phyloP scores from a whole-genome alignment of 768 basidiomycete genomes.

The Tylopilus intermedius region DNA sequence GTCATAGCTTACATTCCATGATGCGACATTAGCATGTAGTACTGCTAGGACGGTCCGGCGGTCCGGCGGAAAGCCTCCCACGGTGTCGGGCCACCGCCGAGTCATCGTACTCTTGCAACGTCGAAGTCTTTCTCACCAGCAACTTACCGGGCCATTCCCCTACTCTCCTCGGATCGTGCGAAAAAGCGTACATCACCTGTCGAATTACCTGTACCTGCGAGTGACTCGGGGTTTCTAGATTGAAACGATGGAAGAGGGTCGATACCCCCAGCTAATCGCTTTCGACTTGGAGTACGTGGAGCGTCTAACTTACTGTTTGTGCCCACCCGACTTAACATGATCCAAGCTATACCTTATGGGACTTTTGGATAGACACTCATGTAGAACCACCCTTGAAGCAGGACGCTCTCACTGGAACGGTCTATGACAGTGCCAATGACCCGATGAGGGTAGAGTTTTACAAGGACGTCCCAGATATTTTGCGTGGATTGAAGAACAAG shows the following conservation, averaged over 20 bases:
- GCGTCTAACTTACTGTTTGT: slow-evolving; percentile 3
- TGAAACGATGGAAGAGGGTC: slow-evolving; percentile 16
- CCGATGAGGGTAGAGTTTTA: slow-evolving; percentile 58
- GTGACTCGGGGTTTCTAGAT: background rate
- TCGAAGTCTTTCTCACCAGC: background rate
- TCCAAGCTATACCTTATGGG: slow-evolving; percentile 78
- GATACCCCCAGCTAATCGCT: slow-evolving; percentile 61
- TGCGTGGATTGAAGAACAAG: slow-evolving; percentile 47
- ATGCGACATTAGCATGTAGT: too few species aligned
- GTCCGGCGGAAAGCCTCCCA: too few species aligned
- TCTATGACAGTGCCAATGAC: slow-evolving; percentile 21
- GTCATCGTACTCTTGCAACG: background rate
- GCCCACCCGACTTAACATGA: background rate
- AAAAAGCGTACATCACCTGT: background rate
- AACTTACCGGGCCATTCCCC: background rate
- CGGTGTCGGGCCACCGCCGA: too few species aligned
- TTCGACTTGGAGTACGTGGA: slow-evolving; percentile 74
- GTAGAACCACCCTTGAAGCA: slow-evolving; percentile 54
- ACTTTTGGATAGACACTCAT: slow-evolving; percentile 83
- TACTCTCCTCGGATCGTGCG: background rate
- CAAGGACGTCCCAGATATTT: slow-evolving; percentile 67
- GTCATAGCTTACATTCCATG: too few species aligned
- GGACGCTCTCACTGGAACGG: slow-evolving; percentile 26
- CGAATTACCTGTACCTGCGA: background rate
- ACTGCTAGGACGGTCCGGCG: too few species aligned